Evolutionary conservation across 169 alveolate genomes (phyloP), one percentile per base, ranked within the genome.

Genomic region (Eimeria tenella): DNA sequence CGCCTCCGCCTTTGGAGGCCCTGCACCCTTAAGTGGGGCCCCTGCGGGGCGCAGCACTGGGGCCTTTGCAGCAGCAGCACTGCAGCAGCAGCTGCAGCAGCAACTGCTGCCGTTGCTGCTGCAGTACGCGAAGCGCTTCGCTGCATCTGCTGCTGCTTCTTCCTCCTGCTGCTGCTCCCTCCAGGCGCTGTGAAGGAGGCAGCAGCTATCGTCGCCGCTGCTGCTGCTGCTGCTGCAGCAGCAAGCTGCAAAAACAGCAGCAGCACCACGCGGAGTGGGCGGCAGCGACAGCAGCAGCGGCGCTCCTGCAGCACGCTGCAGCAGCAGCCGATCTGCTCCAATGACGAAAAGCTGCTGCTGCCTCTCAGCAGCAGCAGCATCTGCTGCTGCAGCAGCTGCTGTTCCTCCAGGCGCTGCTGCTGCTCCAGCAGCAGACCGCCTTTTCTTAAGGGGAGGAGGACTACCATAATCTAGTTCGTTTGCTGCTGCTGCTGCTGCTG

Each of bases 171-270:
- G 58, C 65, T 25, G n/a, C 56, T 25, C 73, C 89, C 42, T n/a
- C 74, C 89, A 4, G 89, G 73, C 8, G 89, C 74, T 53, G 89
- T 81, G 89, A 52, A 81, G 58, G 56, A 23, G 74, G 89, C 89
- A 81, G 89, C 89, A 81, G 52, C 74, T 56, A 52, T 81, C 74
- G n/a, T 9, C 31, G n/a, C 49, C 55, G n/a, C 77, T 11, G n/a
- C 77, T 13, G 86, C 86, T 75, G 86, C 74, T 81, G 89, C 89
- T 81, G 89, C 89, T 23, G 73, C 89, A 77, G 68, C 87, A 81
- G 89, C 89, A 81, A 10, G 89, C 70, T 53, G 74, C 73, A 81
- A 81, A 56, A 21, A 56, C 56, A 10, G 15, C 89, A 55, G 74
- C 58, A 55, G 50, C 11, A 5, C 52, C 73, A 13, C 68, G 21